A percentile compares a stretch with the other conserved stretches of the same genome.
These are phyloP conservation scores for Penicillium coffeae DNA, from an alignment of 495 filamentous ascomycete species.

Conservation along the genomic window DNA sequence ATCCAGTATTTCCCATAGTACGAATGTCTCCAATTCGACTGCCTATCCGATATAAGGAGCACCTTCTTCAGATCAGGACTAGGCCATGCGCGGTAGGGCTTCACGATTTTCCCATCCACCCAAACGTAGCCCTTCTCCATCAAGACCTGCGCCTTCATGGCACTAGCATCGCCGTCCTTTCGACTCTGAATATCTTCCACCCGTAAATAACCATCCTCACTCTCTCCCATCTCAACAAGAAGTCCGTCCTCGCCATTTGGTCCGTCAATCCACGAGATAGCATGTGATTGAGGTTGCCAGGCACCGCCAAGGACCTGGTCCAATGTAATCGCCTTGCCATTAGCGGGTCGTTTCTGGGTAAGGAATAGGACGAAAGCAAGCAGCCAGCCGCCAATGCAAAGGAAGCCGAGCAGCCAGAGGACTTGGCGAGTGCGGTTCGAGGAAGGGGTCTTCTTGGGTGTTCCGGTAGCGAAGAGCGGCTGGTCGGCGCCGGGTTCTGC, in stretches of 20 bases:
- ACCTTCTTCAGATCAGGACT: conserved; percentile 83
- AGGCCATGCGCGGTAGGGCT: conserved; percentile 60
- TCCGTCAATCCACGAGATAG: conserved; percentile 84
- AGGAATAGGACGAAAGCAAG: conserved; percentile 74
- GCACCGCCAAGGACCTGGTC: conserved; percentile 70
- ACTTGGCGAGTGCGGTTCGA: conserved; percentile 51
- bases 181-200: conserved; percentile 78
- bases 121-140: conserved; percentile 66
- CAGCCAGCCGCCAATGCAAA: conserved; percentile 76
- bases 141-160: conserved; percentile 57
- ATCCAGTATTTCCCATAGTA: conserved; percentile 85
- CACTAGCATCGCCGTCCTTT: conserved; percentile 40
- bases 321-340: conserved; percentile 74
- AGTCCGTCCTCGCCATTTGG: conserved; percentile 83
- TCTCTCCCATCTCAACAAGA: conserved; percentile 61
- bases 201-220: conserved; percentile 64
- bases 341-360: conserved; percentile 38
- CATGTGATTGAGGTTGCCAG: conserved; percentile 66
- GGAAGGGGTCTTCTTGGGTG: conserved; percentile 17
- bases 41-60: conserved; percentile 64
- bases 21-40: conserved; percentile 85
- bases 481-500: conserved; percentile 21
- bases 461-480: conserved; percentile 23
- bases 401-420: conserved; percentile 61
- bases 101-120: conserved; percentile 50